These are phyloP conservation scores for Aspergillus tubingensis DNA, from an alignment of 2,329 filamentous ascomycete species.

Conservation along the genomic window DNA sequence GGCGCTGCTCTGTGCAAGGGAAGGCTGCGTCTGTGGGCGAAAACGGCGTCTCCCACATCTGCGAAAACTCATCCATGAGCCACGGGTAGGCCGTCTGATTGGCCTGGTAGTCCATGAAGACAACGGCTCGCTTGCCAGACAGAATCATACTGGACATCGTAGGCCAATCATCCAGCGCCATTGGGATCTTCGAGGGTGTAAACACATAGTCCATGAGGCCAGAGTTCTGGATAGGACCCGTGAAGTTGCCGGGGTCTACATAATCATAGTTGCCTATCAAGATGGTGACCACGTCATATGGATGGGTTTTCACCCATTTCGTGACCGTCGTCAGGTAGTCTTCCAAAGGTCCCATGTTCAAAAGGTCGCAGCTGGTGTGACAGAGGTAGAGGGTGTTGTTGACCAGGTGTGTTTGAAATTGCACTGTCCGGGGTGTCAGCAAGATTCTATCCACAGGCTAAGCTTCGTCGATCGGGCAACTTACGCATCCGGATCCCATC, in stretches of 20 bases:
- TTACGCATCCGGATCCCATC: constrained; percentile 66
- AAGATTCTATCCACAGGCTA: not conserved
- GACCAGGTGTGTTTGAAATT: constrained; percentile 60
- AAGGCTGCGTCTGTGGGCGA: constrained; percentile 69
- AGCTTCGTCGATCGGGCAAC: constrained; percentile 21
- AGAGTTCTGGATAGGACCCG: constrained; percentile 66
- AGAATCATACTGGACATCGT: constrained; percentile 77
- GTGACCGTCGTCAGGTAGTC: constrained; percentile 70
- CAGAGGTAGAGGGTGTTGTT: constrained; percentile 72
- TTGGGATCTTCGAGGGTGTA: constrained; percentile 68
- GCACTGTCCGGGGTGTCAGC: constrained; percentile 46
- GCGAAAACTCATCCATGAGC: constrained; percentile 82
- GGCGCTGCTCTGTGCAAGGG: constrained; percentile 76
- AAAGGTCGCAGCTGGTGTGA: constrained; percentile 78
- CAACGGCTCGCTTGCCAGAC: constrained; percentile 67
- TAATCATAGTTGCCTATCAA: constrained; percentile 83
- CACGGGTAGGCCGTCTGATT: constrained; percentile 78
- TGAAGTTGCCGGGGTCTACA: constrained; percentile 65
- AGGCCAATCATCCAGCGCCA: constrained; percentile 77
- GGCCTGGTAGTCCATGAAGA: constrained; percentile 84
- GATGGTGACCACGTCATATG: constrained; percentile 85
- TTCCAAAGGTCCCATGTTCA: constrained; percentile 77
- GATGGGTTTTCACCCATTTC: constrained; percentile 72
- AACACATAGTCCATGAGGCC: constrained; percentile 76
- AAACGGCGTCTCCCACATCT: constrained; percentile 91